Base-by-base conservation (phyloP, 768 basidiomycete species). In the Kwoniella sp. region DNA sequence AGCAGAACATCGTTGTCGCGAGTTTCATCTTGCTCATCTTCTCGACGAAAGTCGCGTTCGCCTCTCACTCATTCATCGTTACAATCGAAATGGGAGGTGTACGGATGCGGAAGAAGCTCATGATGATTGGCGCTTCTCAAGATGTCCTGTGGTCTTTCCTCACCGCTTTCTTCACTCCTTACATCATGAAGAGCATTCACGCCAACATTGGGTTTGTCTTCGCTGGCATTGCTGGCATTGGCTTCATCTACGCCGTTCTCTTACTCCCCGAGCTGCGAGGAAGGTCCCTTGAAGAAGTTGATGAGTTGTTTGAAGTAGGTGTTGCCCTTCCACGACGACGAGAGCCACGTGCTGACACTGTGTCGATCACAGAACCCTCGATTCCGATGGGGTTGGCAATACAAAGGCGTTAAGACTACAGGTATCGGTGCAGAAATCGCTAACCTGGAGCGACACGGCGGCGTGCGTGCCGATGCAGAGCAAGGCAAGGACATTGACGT, bases 171-270 rank as follows among this genome's bases (percentile, higher is more conserved):
- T 52, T 50, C 52, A 40, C 62, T 5, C 67, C 67, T 10, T 64
- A 68, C 51, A 58, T 68, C 57, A 54, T 68, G 37, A 64, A 59
- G 29, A 33, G 69, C 50, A 64, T 58, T 33, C 75, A 75, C n/a
- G 77, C 75, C 6, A 75, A 76, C 49, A 67, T 60, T 37, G 70
- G 70, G 25, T 73, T 70, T 37, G 71, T 75, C 10, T 71, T 76
- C 37, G 74, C 71, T 2, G 74, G 74, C 46, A 72, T 76, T 21
- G 71, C 65, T 29, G 75, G 73, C 50, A 51, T 77, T 13, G 68
- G 67, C 37, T 27, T 78, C 13, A 60, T 78, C 40, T 71, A 65
- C 21, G 69, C 64, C 17, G 52, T 73, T 46, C 40, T 70, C 12
- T 70, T 71, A 51, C 58, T 72, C 5, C 71, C 71, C n/a, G 71